These are phyloP conservation scores for Nematocida ironsii DNA, from an alignment of 371 early-diverging fungal genomes.

Conservation along the genomic window DNA sequence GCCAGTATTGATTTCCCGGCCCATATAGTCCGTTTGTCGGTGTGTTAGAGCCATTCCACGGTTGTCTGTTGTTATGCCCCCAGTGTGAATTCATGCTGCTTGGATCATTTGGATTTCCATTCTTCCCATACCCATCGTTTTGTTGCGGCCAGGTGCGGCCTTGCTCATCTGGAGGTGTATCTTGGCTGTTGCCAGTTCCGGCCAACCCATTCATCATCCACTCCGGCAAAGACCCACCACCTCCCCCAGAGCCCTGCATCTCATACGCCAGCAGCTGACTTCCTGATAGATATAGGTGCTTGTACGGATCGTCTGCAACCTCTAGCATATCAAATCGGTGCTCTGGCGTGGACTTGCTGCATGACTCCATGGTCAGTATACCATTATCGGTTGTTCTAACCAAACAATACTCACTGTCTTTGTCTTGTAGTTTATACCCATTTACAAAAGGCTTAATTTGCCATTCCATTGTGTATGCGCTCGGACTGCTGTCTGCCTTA, in stretches of 20 bases:
- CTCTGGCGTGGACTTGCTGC: conserved; percentile 18
- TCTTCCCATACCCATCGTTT: background rate
- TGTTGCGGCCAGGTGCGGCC: background rate
- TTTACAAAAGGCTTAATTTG: conserved; percentile 32
- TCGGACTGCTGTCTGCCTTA: background rate
- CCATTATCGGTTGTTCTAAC: conserved; percentile 5
- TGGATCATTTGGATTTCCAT: conserved; percentile 7
- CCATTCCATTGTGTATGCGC: conserved; percentile 28
- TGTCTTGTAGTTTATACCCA: conserved; percentile 51
- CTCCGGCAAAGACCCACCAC: background rate
- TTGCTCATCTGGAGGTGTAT: background rate
- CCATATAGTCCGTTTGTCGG: background rate
- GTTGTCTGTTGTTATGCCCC: conserved; percentile 2
- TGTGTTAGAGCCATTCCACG: background rate
- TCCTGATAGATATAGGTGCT: conserved; percentile 24
- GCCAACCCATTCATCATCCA: conserved; percentile 20
- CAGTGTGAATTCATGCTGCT: background rate
- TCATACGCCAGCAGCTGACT: conserved; percentile 28
- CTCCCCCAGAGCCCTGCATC: conserved; percentile 9
- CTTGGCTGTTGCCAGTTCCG: background rate
- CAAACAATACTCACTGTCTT: conserved; percentile 12
- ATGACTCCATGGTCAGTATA: conserved; percentile 9
- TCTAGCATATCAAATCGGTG: conserved; percentile 47
- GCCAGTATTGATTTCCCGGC: background rate
- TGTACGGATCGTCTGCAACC: conserved; percentile 53